Percentiles rank a stretch among this genome's conserved stretches.
Conservation (phyloP, 2,329 filamentous ascomycete genomes). For the Tolypocladium ophioglossoides region DNA sequence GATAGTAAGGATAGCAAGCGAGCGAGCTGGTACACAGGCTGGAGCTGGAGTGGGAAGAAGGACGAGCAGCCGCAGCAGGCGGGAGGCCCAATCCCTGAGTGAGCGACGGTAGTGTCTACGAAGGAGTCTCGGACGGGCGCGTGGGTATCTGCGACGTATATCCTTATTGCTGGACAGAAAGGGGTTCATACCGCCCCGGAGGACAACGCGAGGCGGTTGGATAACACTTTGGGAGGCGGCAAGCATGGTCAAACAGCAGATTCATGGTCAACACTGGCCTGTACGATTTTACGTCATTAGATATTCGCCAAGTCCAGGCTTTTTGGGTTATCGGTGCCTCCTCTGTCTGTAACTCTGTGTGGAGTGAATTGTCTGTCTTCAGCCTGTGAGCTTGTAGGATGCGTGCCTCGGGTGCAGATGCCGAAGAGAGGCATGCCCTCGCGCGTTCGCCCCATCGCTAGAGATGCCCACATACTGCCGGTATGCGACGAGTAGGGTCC, state of each 20-base stretch:
- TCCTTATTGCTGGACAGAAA: neutral
- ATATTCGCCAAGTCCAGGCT: neutral
- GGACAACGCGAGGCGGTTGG: neutral
- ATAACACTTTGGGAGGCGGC: neutral
- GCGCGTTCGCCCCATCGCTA: neutral
- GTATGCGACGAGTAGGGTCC: neutral
- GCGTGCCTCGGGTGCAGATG: neutral
- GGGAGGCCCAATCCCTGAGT: constrained; percentile 24
- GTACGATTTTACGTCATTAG: constrained; percentile 3
- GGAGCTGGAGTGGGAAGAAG: constrained; percentile 40
- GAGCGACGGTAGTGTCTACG: constrained; percentile 2
- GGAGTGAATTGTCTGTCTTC: neutral
- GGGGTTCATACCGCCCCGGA: neutral
- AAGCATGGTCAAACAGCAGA: neutral
- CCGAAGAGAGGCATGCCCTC: neutral
- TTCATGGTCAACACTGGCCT: neutral
- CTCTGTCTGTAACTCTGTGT: neutral
- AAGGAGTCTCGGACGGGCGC: neutral
- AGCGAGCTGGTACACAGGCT: constrained; percentile 53
- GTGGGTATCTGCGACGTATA: neutral
- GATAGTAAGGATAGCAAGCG: constrained; percentile 46
- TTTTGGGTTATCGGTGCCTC: neutral
- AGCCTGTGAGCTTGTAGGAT: neutral
- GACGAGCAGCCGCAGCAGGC: constrained; percentile 27
- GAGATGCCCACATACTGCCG: neutral